Evolutionary conservation across 129 eudicot genomes (phyloP), one percentile per base, ranked within the genome.

Genomic region (Lactuca saligna): DNA sequence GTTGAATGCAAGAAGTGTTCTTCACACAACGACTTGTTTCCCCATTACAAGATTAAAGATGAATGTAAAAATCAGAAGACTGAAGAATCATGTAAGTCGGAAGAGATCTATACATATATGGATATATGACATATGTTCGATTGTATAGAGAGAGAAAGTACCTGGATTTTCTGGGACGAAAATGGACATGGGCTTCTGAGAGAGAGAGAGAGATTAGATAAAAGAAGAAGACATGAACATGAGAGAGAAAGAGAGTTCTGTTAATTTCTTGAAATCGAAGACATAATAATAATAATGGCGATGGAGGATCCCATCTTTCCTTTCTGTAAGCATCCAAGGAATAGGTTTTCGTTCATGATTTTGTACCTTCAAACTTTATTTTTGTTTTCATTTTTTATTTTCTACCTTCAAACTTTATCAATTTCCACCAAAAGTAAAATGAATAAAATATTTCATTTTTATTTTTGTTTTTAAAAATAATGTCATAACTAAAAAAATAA

Each of bases 81-180:
- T 50, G 65, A 74, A 64, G 65, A 55, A 74, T 33, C 68, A 29
- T 15, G 71, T 63, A 46, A 46, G 51, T 46, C 51, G 12, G 20
- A 61, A 51, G 17, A 38, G 69, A 72, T 72, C 63, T 38, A 54
- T 20, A 48, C 49, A 63, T 50, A 13, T 12, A 49, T 66, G 32
- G 39, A 66, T 0, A 65, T 14, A 10, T 3, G 39, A 11, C 8
- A 14, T 65, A 12, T 42, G 54, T 5, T 11, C 6, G 8, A 6
- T 37, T 49, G 8, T 33, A 57, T 1, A 57, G 12, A 53, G 69
- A 75, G 67, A 80, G 55, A 70, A 44, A 56, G 76, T 73, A 83
- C 83, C 83, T 81, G 79, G 56, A 65, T 65, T 77, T 57, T 70
- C 75, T 77, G 77, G 77, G 51, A 63, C 64, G 54, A 70, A 74